phyloP scores from a whole-genome alignment of 192 early-diverging fungal species.

The Backusella sp. region DNA sequence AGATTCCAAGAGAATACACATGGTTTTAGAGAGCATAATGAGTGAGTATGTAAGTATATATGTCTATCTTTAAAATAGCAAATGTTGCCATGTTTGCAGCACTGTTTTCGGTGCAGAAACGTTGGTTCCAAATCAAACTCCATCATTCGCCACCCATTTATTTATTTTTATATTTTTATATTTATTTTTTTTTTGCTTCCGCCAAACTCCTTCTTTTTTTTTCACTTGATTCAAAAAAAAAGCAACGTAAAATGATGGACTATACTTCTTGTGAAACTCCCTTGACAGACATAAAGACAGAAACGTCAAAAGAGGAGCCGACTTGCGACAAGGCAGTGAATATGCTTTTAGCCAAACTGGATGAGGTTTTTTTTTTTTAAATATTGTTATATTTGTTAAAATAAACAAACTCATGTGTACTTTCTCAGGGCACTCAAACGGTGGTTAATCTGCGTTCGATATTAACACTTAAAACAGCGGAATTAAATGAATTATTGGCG shows the following conservation, averaged over 20 bases:
- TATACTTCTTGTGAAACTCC: background rate
- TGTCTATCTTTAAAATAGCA: too few relatives aligned
- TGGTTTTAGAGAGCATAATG: too few relatives aligned
- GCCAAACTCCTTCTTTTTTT: background rate
- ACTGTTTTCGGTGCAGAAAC: too few relatives aligned
- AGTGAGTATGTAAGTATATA: too few relatives aligned
- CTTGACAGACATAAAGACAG: background rate
- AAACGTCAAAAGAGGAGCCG: background rate
- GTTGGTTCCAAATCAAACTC: background rate
- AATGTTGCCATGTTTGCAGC: too few relatives aligned
- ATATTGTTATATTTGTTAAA: background rate
- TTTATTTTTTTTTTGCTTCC: background rate
- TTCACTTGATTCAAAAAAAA: background rate
- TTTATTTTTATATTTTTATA: background rate
- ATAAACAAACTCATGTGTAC: background rate
- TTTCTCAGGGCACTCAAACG: constrained; percentile 21
- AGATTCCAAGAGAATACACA: too few relatives aligned
- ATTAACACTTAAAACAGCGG: constrained; percentile 26
- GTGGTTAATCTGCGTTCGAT: constrained; percentile 27
- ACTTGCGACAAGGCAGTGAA: constrained; percentile 1
- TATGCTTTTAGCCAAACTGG: constrained; percentile 14
- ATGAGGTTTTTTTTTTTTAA: background rate
- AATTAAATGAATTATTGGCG: constrained; percentile 24
- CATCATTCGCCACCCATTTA: background rate
- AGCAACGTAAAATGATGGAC: background rate